These are phyloP conservation scores for Psilocybe sp. DNA, from an alignment of 768 basidiomycete species.

Conservation along the genomic window DNA sequence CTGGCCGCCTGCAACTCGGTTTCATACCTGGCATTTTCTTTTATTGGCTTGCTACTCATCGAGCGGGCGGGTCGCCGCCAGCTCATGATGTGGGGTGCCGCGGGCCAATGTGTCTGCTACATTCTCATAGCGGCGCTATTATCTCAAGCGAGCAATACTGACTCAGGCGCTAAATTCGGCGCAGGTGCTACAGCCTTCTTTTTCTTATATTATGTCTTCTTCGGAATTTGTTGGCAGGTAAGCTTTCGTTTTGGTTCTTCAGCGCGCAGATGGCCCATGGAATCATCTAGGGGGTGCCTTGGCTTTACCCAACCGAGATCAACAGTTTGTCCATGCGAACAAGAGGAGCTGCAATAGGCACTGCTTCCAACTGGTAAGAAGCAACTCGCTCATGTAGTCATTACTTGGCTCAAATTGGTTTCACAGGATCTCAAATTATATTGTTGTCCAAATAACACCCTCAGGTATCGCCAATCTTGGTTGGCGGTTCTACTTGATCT, in stretches of 20 bases:
- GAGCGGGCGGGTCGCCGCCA: constrained; percentile 47
- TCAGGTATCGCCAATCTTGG: constrained; percentile 42
- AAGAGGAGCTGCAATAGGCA: constrained; percentile 46
- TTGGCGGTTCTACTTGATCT: constrained; percentile 50
- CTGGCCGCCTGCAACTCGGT: constrained; percentile 52
- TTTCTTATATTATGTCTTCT: constrained; percentile 50
- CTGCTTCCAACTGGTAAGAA: constrained; percentile 44
- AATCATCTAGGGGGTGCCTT: constrained; percentile 38
- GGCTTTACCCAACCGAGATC: constrained; percentile 51
- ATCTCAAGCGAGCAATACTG: constrained; percentile 29
- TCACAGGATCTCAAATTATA: constrained; percentile 45
- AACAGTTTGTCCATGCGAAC: constrained; percentile 49
- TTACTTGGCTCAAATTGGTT: neutral
- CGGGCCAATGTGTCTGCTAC: constrained; percentile 47
- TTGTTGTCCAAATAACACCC: constrained; percentile 49
- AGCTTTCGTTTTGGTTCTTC: constrained; percentile 1
- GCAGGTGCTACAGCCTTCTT: constrained; percentile 47
- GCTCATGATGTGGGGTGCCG: constrained; percentile 54
- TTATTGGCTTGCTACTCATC: constrained; percentile 42
- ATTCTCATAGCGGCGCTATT: constrained; percentile 41
- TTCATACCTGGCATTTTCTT: constrained; percentile 47
- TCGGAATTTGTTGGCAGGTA: constrained; percentile 53
- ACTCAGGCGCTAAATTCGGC: constrained; percentile 32
- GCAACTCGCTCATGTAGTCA: neutral
- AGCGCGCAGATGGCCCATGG: neutral